Percentiles rank a stretch among this genome's conserved stretches.
Conservation (phyloP, 2,329 filamentous ascomycete genomes). For the Chrysosporium queenslandicum region DNA sequence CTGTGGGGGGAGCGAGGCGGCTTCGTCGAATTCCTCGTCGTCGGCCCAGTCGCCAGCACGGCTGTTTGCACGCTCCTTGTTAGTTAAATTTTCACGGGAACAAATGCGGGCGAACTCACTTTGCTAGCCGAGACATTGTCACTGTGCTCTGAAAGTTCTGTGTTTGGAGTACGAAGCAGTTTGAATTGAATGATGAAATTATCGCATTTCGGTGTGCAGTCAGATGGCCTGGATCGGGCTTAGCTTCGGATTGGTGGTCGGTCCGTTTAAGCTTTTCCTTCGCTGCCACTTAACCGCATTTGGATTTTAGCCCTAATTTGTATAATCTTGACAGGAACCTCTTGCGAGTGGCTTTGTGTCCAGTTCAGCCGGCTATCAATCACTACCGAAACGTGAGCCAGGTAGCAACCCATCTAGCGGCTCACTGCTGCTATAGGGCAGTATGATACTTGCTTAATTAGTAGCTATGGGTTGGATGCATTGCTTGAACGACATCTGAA, state of each 20-base stretch:
- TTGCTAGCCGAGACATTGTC: conserved; percentile 10
- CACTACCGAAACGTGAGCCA: no score
- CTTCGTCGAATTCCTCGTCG: conserved; percentile 74
- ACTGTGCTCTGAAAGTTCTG: not conserved
- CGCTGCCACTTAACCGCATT: not conserved
- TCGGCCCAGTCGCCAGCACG: conserved; percentile 71
- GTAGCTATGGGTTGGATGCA: no score
- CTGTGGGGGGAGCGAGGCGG: conserved; percentile 71
- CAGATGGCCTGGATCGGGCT: conserved; percentile 7
- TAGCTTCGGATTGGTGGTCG: conserved; percentile 2
- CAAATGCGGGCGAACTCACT: not conserved
- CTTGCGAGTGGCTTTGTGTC: no score
- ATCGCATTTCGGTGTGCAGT: conserved; percentile 13
- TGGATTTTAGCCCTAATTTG: conserved; percentile 10
- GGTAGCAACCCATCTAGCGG: no score
- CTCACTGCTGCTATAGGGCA: no score
- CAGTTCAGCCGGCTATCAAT: no score
- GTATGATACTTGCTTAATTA: no score
- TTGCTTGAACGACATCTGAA: no score
- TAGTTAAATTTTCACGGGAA: not conserved
- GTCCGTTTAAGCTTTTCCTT: conserved; percentile 6
- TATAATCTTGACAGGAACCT: no score
- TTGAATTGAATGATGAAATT: conserved; percentile 2
- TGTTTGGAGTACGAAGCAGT: conserved; percentile 3
- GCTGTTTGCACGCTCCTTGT: conserved; percentile 6